A percentile compares a stretch with the other conserved stretches of the same genome.
phyloP scores from a whole-genome alignment of 306 rosid species.

The Trifolium repens region DNA sequence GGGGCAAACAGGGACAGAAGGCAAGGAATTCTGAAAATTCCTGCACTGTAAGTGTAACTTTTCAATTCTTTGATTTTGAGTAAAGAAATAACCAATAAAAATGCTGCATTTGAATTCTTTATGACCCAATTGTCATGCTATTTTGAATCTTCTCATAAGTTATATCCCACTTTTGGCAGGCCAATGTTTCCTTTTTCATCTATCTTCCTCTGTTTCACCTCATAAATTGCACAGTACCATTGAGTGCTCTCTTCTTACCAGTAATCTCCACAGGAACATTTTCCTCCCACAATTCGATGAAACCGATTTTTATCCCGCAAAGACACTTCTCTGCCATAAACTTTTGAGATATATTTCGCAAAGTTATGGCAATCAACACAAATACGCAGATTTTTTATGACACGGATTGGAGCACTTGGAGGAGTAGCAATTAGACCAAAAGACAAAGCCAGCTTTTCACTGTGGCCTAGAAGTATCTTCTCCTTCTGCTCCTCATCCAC shows the following conservation, averaged over 20 bases:
- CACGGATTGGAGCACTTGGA: constrained; percentile 59
- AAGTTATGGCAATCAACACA: constrained; percentile 95
- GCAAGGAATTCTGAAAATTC: constrained; percentile 8
- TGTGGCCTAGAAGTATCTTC: constrained; percentile 77
- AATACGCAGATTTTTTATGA: constrained; percentile 82
- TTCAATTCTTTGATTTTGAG: constrained; percentile 19
- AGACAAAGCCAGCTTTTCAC: constrained; percentile 83
- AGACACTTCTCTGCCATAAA: constrained; percentile 65
- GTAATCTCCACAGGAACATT: constrained; percentile 84
- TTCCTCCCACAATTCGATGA: constrained; percentile 76
- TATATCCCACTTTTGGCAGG: constrained; percentile 11
- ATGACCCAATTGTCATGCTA: constrained; percentile 2
- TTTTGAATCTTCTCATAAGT: constrained; percentile 22
- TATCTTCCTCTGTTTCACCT: background rate
- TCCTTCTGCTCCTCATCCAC: constrained; percentile 95
- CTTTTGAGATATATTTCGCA: constrained; percentile 70
- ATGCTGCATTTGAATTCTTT: constrained; percentile 11
- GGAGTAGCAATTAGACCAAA: constrained; percentile 72
- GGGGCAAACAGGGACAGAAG: constrained; percentile 6
- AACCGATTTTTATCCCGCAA: constrained; percentile 80
- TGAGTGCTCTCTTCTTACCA: constrained; percentile 54
- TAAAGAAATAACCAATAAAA: background rate
- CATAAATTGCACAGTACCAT: background rate
- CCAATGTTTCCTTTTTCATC: constrained; percentile 3
- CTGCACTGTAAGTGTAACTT: background rate